Percentiles rank a stretch among this genome's conserved stretches.
Conservation (phyloP, 345 rosid genomes). For the Gossypium turneri region DNA sequence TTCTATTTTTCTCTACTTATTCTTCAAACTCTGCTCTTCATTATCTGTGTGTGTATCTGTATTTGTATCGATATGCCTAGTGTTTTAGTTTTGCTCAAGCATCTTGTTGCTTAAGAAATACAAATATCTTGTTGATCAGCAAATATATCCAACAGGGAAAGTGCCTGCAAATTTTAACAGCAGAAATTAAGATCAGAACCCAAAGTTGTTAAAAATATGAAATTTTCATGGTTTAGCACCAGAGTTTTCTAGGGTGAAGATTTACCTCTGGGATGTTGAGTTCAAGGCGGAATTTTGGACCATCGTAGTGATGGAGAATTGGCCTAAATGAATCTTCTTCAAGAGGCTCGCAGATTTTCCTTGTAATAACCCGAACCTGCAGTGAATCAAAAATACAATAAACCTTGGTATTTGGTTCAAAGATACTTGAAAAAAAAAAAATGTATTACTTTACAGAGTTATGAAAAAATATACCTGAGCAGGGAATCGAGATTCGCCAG, state of each 20-base stretch:
- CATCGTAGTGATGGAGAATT: constrained; percentile 94
- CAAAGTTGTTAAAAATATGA: background rate
- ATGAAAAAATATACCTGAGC: constrained; percentile 55
- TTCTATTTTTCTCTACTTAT: background rate
- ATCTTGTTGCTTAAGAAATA: background rate
- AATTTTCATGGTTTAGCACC: background rate
- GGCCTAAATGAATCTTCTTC: constrained; percentile 99
- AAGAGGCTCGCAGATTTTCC: constrained; percentile 79
- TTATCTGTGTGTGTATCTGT: constrained; percentile 5
- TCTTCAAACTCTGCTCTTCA: background rate
- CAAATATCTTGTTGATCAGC: constrained; percentile 33
- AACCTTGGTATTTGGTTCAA: background rate
- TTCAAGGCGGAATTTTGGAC: constrained; percentile 97
- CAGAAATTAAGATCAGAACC: constrained; percentile 3
- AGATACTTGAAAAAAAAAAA: background rate
- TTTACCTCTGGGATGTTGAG: constrained; percentile 89
- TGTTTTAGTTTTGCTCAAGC: constrained; percentile 26
- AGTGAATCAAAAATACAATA: background rate
- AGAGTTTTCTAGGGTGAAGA: background rate
- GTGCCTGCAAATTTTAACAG: constrained; percentile 45
- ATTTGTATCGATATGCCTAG: constrained; percentile 13
- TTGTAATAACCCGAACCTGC: constrained; percentile 69
- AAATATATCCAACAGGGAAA: constrained; percentile 87
- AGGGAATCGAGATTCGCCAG: constrained; percentile 93
- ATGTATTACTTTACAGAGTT: too few species aligned